Percentiles rank a stretch among this genome's conserved stretches.
These are phyloP conservation scores for Calonectria leucothoes DNA, from an alignment of 2,329 filamentous ascomycete species.

Conservation along the genomic window DNA sequence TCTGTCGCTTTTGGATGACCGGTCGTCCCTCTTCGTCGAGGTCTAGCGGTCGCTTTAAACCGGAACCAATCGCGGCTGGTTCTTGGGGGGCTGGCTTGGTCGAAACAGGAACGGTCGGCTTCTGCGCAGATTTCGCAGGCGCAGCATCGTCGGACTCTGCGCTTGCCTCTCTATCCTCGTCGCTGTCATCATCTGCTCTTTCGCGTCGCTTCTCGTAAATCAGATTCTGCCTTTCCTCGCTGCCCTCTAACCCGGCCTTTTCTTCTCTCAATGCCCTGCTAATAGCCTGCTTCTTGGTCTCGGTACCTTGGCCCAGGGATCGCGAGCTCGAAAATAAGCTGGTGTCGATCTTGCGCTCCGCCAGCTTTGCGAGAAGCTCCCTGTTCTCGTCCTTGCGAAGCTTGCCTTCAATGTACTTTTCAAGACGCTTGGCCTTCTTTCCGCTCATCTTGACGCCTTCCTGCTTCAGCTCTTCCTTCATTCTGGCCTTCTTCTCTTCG, in stretches of 20 bases:
- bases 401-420: constrained; percentile 87
- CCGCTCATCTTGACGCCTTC: constrained; percentile 68
- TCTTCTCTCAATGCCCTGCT: constrained; percentile 72
- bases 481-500: constrained; percentile 65
- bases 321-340: constrained; percentile 82
- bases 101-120: constrained; percentile 11
- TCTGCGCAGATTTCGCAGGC: neutral
- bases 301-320: constrained; percentile 77
- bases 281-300: constrained; percentile 78
- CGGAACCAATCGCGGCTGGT: constrained; percentile 70
- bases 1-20: constrained; percentile 85
- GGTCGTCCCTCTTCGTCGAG: constrained; percentile 83
- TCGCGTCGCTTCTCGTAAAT: constrained; percentile 59
- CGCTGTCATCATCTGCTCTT: constrained; percentile 42
- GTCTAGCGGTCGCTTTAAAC: constrained; percentile 88
- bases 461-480: constrained; percentile 65
- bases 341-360: constrained; percentile 83
- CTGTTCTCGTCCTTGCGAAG: constrained; percentile 93
- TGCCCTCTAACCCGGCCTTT: constrained; percentile 69
- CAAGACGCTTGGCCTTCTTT: constrained; percentile 75
- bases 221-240: constrained; percentile 64
- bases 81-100: constrained; percentile 14
- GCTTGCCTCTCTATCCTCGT: constrained; percentile 29
- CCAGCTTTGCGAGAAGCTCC: constrained; percentile 85
- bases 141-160: neutral